Percentiles rank a stretch among this genome's conserved stretches.
Evolutionary conservation across 148 eudicot genomes (phyloP).

Genomic region (Heliamphora exappendiculata): DNA sequence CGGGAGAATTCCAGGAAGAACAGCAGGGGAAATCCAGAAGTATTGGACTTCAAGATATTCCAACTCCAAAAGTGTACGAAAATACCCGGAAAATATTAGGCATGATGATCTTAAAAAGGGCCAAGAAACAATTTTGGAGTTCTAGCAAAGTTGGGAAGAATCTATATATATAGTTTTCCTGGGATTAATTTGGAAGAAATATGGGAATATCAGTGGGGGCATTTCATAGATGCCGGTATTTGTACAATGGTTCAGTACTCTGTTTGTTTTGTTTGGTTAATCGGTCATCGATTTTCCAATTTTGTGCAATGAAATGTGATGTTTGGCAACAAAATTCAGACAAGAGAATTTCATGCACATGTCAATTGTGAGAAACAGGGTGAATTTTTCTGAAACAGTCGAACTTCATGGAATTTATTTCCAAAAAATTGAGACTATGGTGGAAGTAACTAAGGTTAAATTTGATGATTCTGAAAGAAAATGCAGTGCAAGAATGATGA

Average conservation of each 20-base stretch:
- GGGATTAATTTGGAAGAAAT: neutral
- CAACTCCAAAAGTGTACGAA: conserved; percentile 12
- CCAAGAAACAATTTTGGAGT: conserved; percentile 13
- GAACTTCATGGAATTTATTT: too few relatives aligned
- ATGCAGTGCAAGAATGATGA: too few relatives aligned
- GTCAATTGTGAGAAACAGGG: too few relatives aligned
- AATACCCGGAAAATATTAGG: neutral
- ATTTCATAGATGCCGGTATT: neutral
- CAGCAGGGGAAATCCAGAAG: conserved; percentile 32
- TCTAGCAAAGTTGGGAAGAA: neutral
- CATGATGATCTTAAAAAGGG: neutral
- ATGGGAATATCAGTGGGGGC: neutral
- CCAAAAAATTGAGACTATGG: too few relatives aligned
- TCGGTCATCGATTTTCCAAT: neutral
- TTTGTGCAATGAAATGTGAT: neutral
- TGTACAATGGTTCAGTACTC: neutral
- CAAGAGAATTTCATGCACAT: too few relatives aligned
- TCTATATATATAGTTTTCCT: neutral
- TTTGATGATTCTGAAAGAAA: too few relatives aligned
- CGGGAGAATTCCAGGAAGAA: conserved; percentile 40
- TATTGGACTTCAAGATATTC: conserved; percentile 30
- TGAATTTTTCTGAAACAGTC: too few relatives aligned
- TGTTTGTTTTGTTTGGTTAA: neutral
- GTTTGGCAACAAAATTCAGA: too few relatives aligned
- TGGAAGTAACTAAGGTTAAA: too few relatives aligned